Evolutionary conservation across 2,329 filamentous ascomycete genomes (phyloP), one percentile per base, ranked within the genome.

Genomic region (Penicillium decumbens): DNA sequence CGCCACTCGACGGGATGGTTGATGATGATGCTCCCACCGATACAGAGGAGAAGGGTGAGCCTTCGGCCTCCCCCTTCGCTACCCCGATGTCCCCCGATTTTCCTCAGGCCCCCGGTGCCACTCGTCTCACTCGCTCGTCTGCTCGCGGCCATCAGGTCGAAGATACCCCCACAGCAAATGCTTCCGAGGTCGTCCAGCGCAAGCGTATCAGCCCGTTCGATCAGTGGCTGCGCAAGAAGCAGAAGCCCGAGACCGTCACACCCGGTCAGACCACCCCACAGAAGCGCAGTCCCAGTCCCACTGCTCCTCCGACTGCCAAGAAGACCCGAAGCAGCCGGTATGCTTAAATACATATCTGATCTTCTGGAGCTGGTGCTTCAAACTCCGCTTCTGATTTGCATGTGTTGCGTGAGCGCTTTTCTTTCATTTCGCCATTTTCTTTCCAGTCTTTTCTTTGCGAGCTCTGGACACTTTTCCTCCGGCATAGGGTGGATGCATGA

Each of bases 141-240:
- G 47, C 55, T 41, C 64, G 61, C 10, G 58, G 56, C 23, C 15
- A 51, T 8, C 62, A 62, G n/a, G 50, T 53, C 20, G 55, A 58
- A 28, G 54, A 47, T 15, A 64, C 63, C 7, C 65, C 64, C 20
- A 50, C 55, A 5, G 57, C 48, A 4, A 59, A 8, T 24, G 15
- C 41, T 20, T 23, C 43, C 33, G 43, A 62, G 24, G 54, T 57
- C 18, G 54, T 57, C 20, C 63, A 60, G 45, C 64, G 57, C 42
- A 71, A 69, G 53, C 65, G 65, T 38, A 57, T 61, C 27, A 73
- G 69, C 48, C 71, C 72, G 3, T 75, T 75, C 51, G 65, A 68
- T 49, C 60, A 62, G 15, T 75, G 72, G 72, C 56, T 63, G 40
- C 64, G 70, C 18, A 70, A 67, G 56, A 71, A 73, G 54, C 58